Percentiles rank a stretch among this genome's conserved stretches.
phyloP scores from a whole-genome alignment of 2,329 filamentous ascomycete species.

The Diaporthe sp. region DNA sequence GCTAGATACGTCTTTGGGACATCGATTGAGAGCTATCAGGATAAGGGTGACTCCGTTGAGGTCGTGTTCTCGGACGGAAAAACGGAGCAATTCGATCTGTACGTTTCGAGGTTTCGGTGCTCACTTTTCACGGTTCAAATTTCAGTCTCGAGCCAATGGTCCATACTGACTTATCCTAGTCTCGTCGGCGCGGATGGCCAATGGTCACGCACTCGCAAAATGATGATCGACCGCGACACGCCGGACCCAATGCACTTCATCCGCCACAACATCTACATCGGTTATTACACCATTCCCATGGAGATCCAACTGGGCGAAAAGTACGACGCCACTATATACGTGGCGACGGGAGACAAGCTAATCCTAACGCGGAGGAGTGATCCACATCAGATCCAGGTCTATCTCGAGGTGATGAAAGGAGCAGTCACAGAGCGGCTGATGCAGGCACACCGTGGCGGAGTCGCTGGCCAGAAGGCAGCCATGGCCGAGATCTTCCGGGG shows the following conservation, averaged over 20 bases:
- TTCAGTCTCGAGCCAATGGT: no score
- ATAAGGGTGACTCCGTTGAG: constrained; percentile 41
- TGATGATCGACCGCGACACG: constrained; percentile 46
- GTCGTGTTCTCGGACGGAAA: constrained; percentile 54
- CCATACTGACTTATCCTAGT: not conserved
- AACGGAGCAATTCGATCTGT: constrained; percentile 56
- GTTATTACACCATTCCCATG: constrained; percentile 31
- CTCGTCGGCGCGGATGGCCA: constrained; percentile 66
- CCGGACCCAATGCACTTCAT: constrained; percentile 40
- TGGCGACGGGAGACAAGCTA: constrained; percentile 44
- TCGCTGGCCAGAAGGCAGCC: constrained; percentile 43
- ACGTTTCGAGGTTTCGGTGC: not conserved
- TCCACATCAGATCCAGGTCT: constrained; percentile 2
- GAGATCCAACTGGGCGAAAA: not conserved
- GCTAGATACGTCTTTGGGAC: constrained; percentile 43
- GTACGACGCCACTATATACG: constrained; percentile 20
- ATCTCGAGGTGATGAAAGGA: not conserved
- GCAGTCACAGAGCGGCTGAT: not conserved
- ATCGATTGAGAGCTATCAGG: constrained; percentile 41
- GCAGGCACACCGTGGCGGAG: not conserved
- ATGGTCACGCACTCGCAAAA: constrained; percentile 56
- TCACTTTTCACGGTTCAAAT: no score
- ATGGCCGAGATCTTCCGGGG: constrained; percentile 43
- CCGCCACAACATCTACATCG: constrained; percentile 39
- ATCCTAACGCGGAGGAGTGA: constrained; percentile 50